Conservation (phyloP, 2,329 filamentous ascomycete genomes). For the Ceratocystis destructans region DNA sequence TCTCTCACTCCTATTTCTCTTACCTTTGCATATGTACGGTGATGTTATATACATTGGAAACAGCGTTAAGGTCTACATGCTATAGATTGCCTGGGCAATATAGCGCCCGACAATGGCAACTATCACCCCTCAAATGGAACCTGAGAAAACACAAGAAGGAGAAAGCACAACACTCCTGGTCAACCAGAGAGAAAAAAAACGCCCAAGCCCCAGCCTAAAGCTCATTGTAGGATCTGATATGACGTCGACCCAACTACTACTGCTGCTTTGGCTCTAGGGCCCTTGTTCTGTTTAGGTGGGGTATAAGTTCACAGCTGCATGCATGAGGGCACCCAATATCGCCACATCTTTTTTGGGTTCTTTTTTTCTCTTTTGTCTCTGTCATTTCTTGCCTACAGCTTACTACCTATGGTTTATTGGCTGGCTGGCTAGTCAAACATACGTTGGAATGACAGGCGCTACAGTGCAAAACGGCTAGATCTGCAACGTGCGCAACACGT, state of each 20-base stretch:
- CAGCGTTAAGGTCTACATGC: neutral
- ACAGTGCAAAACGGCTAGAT: neutral
- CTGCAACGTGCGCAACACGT: neutral
- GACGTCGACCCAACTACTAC: neutral
- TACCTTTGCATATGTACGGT: too few relatives aligned
- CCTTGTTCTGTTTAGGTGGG: neutral
- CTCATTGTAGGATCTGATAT: neutral
- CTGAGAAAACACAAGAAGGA: neutral
- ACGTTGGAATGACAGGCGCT: too few relatives aligned
- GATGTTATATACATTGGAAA: neutral
- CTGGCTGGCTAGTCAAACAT: too few relatives aligned
- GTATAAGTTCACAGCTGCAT: neutral
- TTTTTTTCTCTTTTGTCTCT: too few relatives aligned
- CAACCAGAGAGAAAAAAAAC: neutral
- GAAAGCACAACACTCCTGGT: neutral
- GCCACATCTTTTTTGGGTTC: neutral
- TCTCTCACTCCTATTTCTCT: neutral
- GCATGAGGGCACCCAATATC: neutral
- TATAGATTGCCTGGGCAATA: neutral
- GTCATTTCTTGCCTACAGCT: too few relatives aligned
- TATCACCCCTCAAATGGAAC: neutral
- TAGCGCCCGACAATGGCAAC: neutral
- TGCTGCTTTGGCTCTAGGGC: neutral
- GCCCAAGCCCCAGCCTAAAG: slow-evolving; percentile 1
- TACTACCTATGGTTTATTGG: too few relatives aligned